Evolutionary conservation across 805 yeast species (phyloP).

Genomic region (Yarrowia yakushimensis): DNA sequence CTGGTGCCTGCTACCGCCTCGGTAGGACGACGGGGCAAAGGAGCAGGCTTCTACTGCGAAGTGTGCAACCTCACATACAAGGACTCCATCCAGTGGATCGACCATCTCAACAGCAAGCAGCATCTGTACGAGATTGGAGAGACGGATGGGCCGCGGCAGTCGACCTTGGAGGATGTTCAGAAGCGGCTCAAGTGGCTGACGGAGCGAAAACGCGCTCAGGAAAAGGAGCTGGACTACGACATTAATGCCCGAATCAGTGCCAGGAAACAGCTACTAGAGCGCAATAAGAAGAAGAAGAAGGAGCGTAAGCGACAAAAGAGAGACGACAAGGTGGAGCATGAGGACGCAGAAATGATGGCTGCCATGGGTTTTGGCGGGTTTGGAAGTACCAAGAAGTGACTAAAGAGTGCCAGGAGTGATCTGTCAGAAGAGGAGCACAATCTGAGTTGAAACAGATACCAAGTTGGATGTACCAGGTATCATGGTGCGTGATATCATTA

Average conservation of each 20-base stretch:
- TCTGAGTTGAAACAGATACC: no score
- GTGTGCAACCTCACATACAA: slow-evolving; percentile 75
- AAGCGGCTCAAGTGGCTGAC: slow-evolving; percentile 41
- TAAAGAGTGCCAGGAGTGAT: background rate
- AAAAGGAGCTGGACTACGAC: slow-evolving; percentile 25
- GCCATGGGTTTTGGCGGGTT: slow-evolving; percentile 24
- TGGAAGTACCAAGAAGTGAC: background rate
- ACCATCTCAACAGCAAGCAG: slow-evolving; percentile 75
- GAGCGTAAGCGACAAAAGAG: background rate
- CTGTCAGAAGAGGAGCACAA: no score
- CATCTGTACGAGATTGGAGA: slow-evolving; percentile 44
- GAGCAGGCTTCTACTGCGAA: slow-evolving; percentile 84
- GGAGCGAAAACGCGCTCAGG: slow-evolving; percentile 32
- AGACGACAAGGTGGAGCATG: background rate
- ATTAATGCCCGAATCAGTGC: slow-evolving; percentile 8
- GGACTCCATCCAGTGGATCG: slow-evolving; percentile 75
- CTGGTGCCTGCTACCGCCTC: slow-evolving; percentile 39
- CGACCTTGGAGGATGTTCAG: slow-evolving; percentile 48
- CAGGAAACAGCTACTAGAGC: background rate
- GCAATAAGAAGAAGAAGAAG: slow-evolving; percentile 4
- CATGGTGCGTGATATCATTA: no score
- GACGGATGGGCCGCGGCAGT: slow-evolving; percentile 40
- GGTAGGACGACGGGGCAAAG: slow-evolving; percentile 47
- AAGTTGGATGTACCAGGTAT: no score
- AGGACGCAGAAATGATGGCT: slow-evolving; percentile 18